phyloP scores from a whole-genome alignment of 2,329 filamentous ascomycete species.

The Zymoseptoria ardabiliae region DNA sequence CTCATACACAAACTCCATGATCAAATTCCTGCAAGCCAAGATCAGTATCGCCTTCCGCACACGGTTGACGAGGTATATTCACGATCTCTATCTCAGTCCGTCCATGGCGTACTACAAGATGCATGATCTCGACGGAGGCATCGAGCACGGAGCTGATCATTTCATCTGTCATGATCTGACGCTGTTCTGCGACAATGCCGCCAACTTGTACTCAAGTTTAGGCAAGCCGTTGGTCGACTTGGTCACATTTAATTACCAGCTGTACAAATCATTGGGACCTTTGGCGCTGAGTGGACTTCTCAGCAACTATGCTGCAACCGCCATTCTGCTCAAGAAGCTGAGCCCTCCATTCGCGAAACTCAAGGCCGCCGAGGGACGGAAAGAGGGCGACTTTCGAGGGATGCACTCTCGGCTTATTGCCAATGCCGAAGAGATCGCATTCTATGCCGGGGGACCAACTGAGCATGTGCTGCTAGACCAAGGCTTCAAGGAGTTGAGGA shows the following conservation, averaged over 20 bases:
- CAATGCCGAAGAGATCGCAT: constrained; percentile 95
- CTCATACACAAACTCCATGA: constrained; percentile 97
- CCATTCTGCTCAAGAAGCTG: constrained; percentile 76
- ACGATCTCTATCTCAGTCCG: constrained; percentile 91
- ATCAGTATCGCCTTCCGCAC: constrained; percentile 97
- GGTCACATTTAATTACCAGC: constrained; percentile 95
- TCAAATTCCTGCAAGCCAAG: constrained; percentile 96
- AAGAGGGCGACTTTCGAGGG: constrained; percentile 89
- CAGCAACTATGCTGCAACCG: constrained; percentile 90
- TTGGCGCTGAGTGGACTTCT: constrained; percentile 78
- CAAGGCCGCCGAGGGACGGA: constrained; percentile 89
- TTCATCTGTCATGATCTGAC: constrained; percentile 95
- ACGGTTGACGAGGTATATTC: constrained; percentile 88
- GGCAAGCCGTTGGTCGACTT: constrained; percentile 98
- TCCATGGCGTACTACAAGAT: constrained; percentile 96
- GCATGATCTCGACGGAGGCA: constrained; percentile 82
- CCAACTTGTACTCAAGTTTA: constrained; percentile 87
- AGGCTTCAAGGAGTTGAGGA: constrained; percentile 86
- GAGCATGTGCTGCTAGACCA: constrained; percentile 87
- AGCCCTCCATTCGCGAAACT: constrained; percentile 95
- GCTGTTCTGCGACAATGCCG: constrained; percentile 86
- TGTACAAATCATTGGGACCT: constrained; percentile 84
- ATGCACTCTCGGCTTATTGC: constrained; percentile 87
- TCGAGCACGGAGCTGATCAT: constrained; percentile 87
- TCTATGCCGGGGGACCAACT: constrained; percentile 92